Base-by-base conservation (phyloP, 768 basidiomycete genomes). In the Tylopilus vinaceipallidus region DNA sequence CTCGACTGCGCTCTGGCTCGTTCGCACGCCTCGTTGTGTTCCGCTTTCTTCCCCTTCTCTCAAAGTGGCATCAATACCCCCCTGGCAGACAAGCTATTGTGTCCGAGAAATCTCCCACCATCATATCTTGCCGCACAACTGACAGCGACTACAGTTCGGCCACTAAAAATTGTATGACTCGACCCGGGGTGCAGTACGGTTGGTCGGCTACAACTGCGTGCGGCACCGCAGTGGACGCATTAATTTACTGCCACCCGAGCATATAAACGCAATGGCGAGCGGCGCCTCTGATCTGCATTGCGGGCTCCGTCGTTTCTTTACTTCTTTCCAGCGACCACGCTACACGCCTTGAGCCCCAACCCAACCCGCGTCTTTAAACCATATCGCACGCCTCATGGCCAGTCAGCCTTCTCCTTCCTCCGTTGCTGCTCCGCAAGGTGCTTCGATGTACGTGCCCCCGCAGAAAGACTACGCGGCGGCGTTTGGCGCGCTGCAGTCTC, bases 381-480 rank as follows among this genome's bases (percentile, higher is more conserved):
- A 20, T 37, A n/a, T n/a, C n/a, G n/a, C n/a, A n/a, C n/a, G n/a
- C 12, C 7, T 26, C 26, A 45, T 30, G 49, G 40, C 43, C 17
- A 23, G 1, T 19, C 26, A 32, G 40, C 33, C 35, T n/a, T 22
- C 49, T 19, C 13, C 44, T 16, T 43, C 42, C 29, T 23, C 34
- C 27, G 32, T 27, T 19, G 3, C 37, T 23, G 7, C 47, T 9
- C 14, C n/a, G n/a, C n/a, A n/a, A n/a, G n/a, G 24, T 9, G 36
- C 46, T 42, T 30, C 45, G 11, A 50, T 40, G 49, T 13, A 40
- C 10, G 10, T 40, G 17, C 32, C 43, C 4, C 52, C 59, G 14
- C 50, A 54, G 35, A 63, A 63, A 55, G 60, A 63, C 45, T 63
- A 62, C 36, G 44, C 9, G 16, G 53, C 60, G n/a, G 57, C 62